Evolutionary conservation across 2,329 filamentous ascomycete genomes (phyloP).

Genomic region (Ciborinia camelliae): DNA sequence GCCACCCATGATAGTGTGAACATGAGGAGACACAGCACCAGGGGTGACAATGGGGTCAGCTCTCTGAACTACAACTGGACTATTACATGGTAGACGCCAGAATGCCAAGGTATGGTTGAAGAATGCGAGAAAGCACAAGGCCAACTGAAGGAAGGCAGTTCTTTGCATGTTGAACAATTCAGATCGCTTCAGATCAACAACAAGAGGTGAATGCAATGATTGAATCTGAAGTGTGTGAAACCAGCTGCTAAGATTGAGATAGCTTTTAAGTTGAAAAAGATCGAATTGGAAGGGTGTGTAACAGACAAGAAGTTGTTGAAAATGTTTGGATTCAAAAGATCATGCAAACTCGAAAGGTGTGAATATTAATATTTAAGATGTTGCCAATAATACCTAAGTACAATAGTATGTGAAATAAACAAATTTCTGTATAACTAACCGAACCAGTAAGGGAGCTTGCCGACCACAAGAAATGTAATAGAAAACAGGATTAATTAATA

Average conservation of each 20-base stretch:
- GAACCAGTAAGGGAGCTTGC: neutral
- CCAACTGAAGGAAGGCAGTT: neutral
- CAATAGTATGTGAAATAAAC: neutral
- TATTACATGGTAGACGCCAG: conserved; percentile 44
- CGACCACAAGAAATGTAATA: neutral
- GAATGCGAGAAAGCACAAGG: conserved; percentile 12
- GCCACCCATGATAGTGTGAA: conserved; percentile 61
- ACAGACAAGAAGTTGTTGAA: neutral
- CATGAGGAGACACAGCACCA: conserved; percentile 51
- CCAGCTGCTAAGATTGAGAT: conserved; percentile 7
- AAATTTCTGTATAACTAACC: neutral
- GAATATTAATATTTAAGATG: neutral
- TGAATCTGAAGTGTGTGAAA: neutral
- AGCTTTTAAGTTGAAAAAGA: neutral
- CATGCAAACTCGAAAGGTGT: neutral
- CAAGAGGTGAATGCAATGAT: no score
- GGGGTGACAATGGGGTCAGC: conserved; percentile 59
- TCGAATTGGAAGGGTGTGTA: neutral
- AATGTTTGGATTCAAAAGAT: neutral
- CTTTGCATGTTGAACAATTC: neutral
- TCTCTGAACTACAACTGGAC: conserved; percentile 46
- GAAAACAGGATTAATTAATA: neutral
- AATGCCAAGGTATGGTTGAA: conserved; percentile 40
- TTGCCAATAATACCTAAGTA: neutral
- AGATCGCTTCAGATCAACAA: neutral